Conservation (phyloP, 345 rosid species). For the Arabis alpina region DNA sequence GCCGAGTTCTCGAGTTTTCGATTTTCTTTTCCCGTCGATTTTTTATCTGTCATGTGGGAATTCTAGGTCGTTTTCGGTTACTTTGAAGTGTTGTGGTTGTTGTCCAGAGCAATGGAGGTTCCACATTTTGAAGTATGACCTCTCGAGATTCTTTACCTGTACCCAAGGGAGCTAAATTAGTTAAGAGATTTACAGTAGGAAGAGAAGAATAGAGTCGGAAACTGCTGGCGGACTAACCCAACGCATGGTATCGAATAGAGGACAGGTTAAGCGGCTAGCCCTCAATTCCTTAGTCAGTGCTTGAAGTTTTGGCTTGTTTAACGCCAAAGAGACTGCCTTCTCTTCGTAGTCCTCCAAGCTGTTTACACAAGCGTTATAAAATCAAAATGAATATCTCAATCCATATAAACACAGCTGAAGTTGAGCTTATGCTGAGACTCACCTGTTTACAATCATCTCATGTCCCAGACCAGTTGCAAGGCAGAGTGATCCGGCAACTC, state of each 20-base stretch:
- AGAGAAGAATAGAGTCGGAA: not conserved
- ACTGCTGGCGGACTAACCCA: slow-evolving; percentile 64
- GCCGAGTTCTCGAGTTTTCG: slow-evolving; percentile 33
- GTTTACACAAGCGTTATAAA: not conserved
- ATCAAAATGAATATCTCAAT: not conserved
- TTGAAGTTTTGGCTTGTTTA: slow-evolving; percentile 68
- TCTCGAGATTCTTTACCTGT: slow-evolving; percentile 91
- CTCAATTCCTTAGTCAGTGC: slow-evolving; percentile 70
- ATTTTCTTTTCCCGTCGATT: slow-evolving; percentile 12
- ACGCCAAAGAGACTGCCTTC: slow-evolving; percentile 80
- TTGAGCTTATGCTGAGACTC: slow-evolving; percentile 13
- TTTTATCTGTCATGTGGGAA: slow-evolving; percentile 65
- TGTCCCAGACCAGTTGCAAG: slow-evolving; percentile 96
- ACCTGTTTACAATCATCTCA: slow-evolving; percentile 96
- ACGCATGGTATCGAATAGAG: slow-evolving; percentile 89
- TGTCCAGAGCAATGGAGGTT: slow-evolving; percentile 73
- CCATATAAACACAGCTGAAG: not conserved
- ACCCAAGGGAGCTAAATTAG: not conserved
- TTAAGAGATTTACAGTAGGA: not conserved
- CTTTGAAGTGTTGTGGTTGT: slow-evolving; percentile 83
- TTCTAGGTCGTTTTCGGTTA: slow-evolving; percentile 72
- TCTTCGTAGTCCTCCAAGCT: slow-evolving; percentile 96
- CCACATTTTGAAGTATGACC: slow-evolving; percentile 97
- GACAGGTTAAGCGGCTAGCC: slow-evolving; percentile 77
- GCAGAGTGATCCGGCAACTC: slow-evolving; percentile 99